Percentiles rank a stretch among this genome's conserved stretches.
Conservation (phyloP, 2,329 filamentous ascomycete genomes). For the Davidsoniella neocaledoniae region DNA sequence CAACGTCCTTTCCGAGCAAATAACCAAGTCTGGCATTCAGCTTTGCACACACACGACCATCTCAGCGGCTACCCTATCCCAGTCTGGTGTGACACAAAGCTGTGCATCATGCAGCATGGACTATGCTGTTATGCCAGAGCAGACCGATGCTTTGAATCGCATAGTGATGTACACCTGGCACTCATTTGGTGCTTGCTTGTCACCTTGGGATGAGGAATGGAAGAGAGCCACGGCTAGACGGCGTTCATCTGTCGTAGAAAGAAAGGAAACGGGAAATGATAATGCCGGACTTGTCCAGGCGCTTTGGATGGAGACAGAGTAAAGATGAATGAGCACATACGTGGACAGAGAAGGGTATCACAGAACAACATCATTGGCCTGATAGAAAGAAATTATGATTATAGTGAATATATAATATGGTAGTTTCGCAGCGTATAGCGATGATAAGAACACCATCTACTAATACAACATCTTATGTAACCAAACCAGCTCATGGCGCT, state of each 20-base stretch:
- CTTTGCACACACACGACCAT: too few relatives aligned
- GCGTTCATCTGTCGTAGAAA: not conserved
- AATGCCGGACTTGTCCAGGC: constrained; percentile 2
- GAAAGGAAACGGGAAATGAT: not conserved
- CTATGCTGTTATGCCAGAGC: not conserved
- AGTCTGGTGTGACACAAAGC: not conserved
- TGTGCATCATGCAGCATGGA: constrained; percentile 2
- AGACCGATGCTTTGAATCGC: not conserved
- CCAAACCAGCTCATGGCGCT: too few relatives aligned
- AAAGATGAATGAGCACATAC: not conserved
- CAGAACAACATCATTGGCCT: too few relatives aligned
- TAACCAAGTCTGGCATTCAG: too few relatives aligned
- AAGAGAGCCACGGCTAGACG: not conserved
- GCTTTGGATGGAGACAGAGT: not conserved
- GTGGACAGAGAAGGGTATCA: too few relatives aligned
- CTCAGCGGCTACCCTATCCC: not conserved
- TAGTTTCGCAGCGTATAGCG: too few relatives aligned
- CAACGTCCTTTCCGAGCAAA: too few relatives aligned
- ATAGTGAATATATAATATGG: too few relatives aligned
- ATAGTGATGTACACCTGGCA: constrained; percentile 4
- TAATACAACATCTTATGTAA: too few relatives aligned
- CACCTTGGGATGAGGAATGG: constrained; percentile 7
- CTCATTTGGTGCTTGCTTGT: constrained; percentile 2
- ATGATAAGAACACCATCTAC: too few relatives aligned
- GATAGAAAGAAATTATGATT: too few relatives aligned